Percentiles rank a stretch among this genome's conserved stretches.
phyloP scores from a whole-genome alignment of 768 basidiomycete species.

The Termitomyces sp. region DNA sequence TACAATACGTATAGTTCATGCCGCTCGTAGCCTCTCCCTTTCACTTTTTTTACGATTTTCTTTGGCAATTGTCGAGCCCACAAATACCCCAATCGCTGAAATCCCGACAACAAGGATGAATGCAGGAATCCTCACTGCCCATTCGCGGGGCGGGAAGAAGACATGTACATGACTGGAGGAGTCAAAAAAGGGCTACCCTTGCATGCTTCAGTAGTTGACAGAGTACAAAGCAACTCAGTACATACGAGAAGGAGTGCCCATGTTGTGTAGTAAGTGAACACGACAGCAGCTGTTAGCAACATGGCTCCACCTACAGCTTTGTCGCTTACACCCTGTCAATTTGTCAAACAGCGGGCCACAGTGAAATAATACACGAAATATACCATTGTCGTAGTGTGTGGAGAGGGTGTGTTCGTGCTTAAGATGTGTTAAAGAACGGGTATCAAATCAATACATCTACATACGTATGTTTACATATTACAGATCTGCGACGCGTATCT shows the following conservation, averaged over 20 bases:
- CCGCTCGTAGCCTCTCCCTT: slow-evolving; percentile 55
- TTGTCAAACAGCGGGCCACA: slow-evolving; percentile 2
- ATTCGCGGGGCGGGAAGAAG: slow-evolving; percentile 86
- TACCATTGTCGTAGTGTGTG: slow-evolving; percentile 11
- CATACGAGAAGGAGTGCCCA: slow-evolving; percentile 88
- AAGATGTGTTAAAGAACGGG: slow-evolving; percentile 1
- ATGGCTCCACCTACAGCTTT: slow-evolving; percentile 74
- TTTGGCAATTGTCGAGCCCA: slow-evolving; percentile 70
- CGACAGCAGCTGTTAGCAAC: slow-evolving; percentile 68
- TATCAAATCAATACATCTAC: not conserved
- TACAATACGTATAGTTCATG: slow-evolving; percentile 27
- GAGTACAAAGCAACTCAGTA: slow-evolving; percentile 2
- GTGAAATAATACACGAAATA: not conserved
- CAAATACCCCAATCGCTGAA: slow-evolving; percentile 71
- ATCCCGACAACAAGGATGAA: slow-evolving; percentile 78
- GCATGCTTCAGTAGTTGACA: slow-evolving; percentile 7
- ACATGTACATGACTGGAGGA: slow-evolving; percentile 63
- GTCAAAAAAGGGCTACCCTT: slow-evolving; percentile 74
- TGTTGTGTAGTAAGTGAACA: slow-evolving; percentile 86
- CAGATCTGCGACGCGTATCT: slow-evolving; percentile 1
- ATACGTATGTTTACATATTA: not conserved
- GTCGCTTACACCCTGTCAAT: slow-evolving; percentile 70
- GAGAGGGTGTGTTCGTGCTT: slow-evolving; percentile 2
- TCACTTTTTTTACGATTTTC: slow-evolving; percentile 67
- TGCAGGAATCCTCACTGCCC: slow-evolving; percentile 86